Percentiles rank a stretch among this genome's conserved stretches.
Conservation (phyloP, 2,329 filamentous ascomycete genomes). For the Cucurbitaria berberidis region DNA sequence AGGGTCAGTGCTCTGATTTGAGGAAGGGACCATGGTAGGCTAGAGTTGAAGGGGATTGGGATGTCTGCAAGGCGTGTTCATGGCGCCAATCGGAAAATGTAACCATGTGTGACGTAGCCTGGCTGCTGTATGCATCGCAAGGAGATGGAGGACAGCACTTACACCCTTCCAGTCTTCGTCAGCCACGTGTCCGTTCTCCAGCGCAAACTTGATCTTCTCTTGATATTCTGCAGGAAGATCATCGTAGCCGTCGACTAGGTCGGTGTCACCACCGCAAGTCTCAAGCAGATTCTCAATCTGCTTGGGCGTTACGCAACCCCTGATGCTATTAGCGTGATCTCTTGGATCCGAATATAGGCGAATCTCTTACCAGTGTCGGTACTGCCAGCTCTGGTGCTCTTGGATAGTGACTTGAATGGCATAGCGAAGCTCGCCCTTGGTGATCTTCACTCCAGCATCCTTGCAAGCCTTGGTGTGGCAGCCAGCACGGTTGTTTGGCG, state of each 20-base stretch:
- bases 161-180: constrained; percentile 89
- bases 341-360: neutral
- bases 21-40: too few relatives aligned
- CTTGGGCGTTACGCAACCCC: constrained; percentile 86
- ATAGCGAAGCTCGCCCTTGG: constrained; percentile 73
- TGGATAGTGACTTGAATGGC: constrained; percentile 72
- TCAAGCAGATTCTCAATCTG: constrained; percentile 71
- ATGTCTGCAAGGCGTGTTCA: neutral
- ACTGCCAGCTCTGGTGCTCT: constrained; percentile 70
- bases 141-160: constrained; percentile 48
- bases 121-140: neutral
- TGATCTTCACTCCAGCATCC: constrained; percentile 70
- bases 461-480: constrained; percentile 79
- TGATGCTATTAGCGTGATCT: constrained; percentile 47
- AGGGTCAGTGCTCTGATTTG: constrained; percentile 46
- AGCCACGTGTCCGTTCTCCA: constrained; percentile 80
- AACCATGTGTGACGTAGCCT: too few relatives aligned
- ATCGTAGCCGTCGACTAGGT: constrained; percentile 80
- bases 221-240: constrained; percentile 73
- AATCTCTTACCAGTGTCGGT: constrained; percentile 80
- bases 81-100: too few relatives aligned
- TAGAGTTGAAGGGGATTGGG: too few relatives aligned
- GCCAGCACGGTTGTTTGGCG: constrained; percentile 68
- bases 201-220: constrained; percentile 73
- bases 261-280: constrained; percentile 63